A percentile compares a stretch with the other conserved stretches of the same genome.
phyloP scores from a whole-genome alignment of 768 basidiomycete genomes.

The Trametes cubensis region DNA sequence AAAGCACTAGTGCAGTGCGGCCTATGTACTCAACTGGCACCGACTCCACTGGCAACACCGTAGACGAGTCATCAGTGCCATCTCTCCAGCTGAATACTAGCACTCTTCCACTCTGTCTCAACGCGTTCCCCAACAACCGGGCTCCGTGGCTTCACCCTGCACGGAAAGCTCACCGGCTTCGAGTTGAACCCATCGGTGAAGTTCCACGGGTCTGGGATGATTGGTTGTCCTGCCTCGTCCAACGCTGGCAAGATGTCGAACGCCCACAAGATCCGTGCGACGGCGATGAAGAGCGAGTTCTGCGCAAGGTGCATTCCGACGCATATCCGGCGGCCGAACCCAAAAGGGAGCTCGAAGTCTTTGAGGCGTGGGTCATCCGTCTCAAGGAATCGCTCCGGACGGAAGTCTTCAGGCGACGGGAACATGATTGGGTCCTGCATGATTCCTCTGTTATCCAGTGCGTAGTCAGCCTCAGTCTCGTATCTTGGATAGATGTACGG shows the following conservation, averaged over 20 bases:
- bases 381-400: constrained; percentile 28
- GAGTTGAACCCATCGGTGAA: constrained; percentile 27
- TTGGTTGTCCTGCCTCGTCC: constrained; percentile 29
- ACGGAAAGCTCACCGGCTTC: constrained; percentile 22
- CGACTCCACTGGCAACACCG: too few species aligned
- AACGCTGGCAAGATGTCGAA: constrained; percentile 28
- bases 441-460: constrained; percentile 28
- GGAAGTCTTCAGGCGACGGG: constrained; percentile 29
- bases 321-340: constrained; percentile 64
- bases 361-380: constrained; percentile 20
- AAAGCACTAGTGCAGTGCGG: too few species aligned
- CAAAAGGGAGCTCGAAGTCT: constrained; percentile 55
- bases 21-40: too few species aligned
- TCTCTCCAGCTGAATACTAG: constrained; percentile 13
- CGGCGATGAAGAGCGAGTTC: constrained; percentile 28
- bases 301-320: constrained; percentile 32
- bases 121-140: neutral
- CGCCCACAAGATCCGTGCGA: constrained; percentile 27
- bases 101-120: constrained; percentile 16
- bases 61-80: too few species aligned
- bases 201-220: constrained; percentile 22
- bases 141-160: constrained; percentile 16
- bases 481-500: neutral
- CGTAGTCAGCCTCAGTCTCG: neutral
- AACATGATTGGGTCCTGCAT: constrained; percentile 35